phyloP scores from a whole-genome alignment of 2,329 filamentous ascomycete species.

The Calonectria fujianensis region DNA sequence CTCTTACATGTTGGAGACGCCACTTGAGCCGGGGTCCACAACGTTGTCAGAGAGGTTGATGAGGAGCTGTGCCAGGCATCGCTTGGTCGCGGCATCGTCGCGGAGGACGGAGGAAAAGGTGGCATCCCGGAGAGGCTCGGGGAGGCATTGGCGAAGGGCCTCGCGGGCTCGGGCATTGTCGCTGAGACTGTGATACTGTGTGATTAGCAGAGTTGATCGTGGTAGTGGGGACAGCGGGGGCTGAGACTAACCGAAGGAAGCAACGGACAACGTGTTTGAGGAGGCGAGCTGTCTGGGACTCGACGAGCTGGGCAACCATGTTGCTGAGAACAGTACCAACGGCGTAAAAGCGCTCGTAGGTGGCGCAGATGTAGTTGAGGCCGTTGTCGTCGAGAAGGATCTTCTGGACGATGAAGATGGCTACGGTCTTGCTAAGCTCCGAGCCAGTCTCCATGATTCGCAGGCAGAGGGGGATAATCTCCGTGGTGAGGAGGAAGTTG shows the following conservation, averaged over 20 bases:
- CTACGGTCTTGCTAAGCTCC: slow-evolving; percentile 98
- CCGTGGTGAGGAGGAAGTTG: slow-evolving; percentile 98
- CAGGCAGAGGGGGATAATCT: slow-evolving; percentile 97
- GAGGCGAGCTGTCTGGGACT: slow-evolving; percentile 95
- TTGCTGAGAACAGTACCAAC: slow-evolving; percentile 98
- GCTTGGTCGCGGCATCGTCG: slow-evolving; percentile 97
- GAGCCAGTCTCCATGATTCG: slow-evolving; percentile 99
- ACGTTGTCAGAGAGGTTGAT: slow-evolving; percentile 97
- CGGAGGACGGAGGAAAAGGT: slow-evolving; percentile 97
- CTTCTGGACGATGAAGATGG: slow-evolving; percentile 99
- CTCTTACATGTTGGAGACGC: slow-evolving; percentile 60
- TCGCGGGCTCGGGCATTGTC: slow-evolving; percentile 97
- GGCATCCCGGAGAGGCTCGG: slow-evolving; percentile 97
- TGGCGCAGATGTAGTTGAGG: slow-evolving; percentile 98
- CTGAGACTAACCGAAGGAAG: slow-evolving; percentile 85
- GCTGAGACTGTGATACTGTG: slow-evolving; percentile 78
- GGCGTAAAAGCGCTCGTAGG: slow-evolving; percentile 98
- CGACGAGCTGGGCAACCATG: slow-evolving; percentile 98
- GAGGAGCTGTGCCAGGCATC: slow-evolving; percentile 95
- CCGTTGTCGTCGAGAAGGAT: slow-evolving; percentile 97
- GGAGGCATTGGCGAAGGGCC: slow-evolving; percentile 94
- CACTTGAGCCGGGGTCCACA: slow-evolving; percentile 67
- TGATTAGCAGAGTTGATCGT: slow-evolving; percentile 37
- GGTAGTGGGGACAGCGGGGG: neutral
- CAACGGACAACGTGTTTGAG: slow-evolving; percentile 98